Conservation (phyloP, 2,329 filamentous ascomycete species). For the Calonectria pteridis region DNA sequence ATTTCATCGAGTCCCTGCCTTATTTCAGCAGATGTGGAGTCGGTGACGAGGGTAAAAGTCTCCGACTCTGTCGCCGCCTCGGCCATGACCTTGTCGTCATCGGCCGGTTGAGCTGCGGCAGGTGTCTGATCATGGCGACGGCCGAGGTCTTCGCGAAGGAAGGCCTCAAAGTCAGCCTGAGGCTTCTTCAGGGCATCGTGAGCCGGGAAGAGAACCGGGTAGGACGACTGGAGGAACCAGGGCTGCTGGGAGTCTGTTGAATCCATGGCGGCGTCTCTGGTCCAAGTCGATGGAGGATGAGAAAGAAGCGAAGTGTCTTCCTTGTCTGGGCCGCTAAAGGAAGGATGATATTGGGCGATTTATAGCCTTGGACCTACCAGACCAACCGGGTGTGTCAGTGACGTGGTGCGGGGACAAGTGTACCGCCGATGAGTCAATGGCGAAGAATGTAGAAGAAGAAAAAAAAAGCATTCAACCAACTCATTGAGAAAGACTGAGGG, state of each 20-base stretch:
- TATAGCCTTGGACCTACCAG: background rate
- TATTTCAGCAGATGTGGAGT: constrained; percentile 43
- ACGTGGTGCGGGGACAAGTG: background rate
- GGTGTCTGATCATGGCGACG: constrained; percentile 25
- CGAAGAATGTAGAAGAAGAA: background rate
- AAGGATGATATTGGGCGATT: background rate
- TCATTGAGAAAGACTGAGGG: background rate
- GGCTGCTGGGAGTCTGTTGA: constrained; percentile 38
- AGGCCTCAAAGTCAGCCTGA: constrained; percentile 49
- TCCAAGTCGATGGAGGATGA: background rate
- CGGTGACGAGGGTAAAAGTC: constrained; percentile 44
- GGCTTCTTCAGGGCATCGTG: constrained; percentile 51
- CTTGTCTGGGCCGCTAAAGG: background rate
- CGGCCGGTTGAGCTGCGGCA: background rate
- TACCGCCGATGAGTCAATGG: constrained; percentile 21
- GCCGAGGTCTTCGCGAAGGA: constrained; percentile 45
- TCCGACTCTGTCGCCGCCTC: constrained; percentile 36
- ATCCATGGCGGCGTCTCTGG: constrained; percentile 34
- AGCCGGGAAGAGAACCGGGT: constrained; percentile 54
- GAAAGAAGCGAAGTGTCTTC: background rate
- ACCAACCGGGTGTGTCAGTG: background rate
- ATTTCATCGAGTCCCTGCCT: constrained; percentile 29
- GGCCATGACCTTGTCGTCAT: constrained; percentile 25
- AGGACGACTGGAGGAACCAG: constrained; percentile 56
- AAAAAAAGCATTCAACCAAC: background rate